A percentile compares a stretch with the other conserved stretches of the same genome.
Conservation (phyloP, 305 asterid species). For the Solanum chacoense region DNA sequence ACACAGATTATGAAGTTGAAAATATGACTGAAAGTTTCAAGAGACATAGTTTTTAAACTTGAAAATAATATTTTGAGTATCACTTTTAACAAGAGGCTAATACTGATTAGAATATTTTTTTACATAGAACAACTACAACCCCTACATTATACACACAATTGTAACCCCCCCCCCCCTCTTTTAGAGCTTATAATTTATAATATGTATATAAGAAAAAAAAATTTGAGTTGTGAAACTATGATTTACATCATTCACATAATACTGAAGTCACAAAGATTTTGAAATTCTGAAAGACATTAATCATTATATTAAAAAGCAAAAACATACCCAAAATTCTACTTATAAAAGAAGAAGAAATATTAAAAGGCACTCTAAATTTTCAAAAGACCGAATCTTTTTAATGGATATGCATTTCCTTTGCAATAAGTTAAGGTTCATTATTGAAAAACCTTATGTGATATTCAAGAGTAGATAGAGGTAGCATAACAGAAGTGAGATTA, state of each 20-base stretch:
- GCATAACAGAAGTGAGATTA: neutral
- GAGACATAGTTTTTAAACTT: neutral
- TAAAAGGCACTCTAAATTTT: neutral
- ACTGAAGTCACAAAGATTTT: neutral
- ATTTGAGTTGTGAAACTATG: neutral
- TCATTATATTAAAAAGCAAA: too few species aligned
- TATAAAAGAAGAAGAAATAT: too few species aligned
- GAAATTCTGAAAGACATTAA: neutral
- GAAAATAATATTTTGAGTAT: neutral
- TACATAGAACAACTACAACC: neutral
- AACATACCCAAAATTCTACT: neutral
- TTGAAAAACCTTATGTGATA: neutral
- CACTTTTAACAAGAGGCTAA: neutral
- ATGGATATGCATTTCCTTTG: neutral
- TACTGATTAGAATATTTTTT: neutral
- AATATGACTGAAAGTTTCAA: neutral
- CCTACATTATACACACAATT: neutral
- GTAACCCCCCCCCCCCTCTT: neutral
- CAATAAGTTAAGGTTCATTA: neutral
- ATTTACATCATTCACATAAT: neutral
- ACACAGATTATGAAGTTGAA: neutral
- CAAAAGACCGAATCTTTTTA: neutral
- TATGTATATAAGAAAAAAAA: neutral
- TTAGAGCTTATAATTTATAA: neutral
- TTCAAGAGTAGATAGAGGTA: neutral